Percentiles rank a stretch among this genome's conserved stretches.
phyloP scores from a whole-genome alignment of 805 yeast genomes.

The Ogataea nakhonphanomensis region DNA sequence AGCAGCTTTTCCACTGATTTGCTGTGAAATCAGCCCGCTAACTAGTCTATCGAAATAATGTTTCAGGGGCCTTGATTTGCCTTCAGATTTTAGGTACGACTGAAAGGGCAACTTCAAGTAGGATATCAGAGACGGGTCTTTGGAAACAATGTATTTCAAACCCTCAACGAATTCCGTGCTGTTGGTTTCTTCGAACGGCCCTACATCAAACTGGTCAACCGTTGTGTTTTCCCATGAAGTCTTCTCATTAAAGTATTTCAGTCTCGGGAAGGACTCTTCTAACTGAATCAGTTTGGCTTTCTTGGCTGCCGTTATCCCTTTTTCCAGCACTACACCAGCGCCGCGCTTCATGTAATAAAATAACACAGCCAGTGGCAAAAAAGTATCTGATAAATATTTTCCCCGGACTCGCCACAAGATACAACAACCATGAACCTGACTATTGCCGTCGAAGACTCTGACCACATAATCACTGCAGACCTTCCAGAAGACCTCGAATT shows the following conservation, averaged over 20 bases:
- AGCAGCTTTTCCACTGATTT: conserved; percentile 81
- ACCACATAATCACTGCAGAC: conserved; percentile 53
- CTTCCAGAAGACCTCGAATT: conserved; percentile 61
- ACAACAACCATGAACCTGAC: conserved; percentile 44
- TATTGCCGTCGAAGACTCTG: conserved; percentile 47
- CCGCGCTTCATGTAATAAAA: conserved; percentile 4
- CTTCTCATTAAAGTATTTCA: conserved; percentile 5
- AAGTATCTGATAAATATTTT: neutral
- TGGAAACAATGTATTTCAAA: conserved; percentile 20
- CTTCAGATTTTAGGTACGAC: conserved; percentile 6
- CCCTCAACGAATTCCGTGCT: conserved; percentile 24
- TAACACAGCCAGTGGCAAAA: conserved; percentile 10
- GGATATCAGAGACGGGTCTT: conserved; percentile 24
- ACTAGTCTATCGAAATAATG: conserved; percentile 42
- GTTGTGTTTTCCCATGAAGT: neutral
- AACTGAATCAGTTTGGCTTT: conserved; percentile 7
- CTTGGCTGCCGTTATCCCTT: conserved; percentile 5
- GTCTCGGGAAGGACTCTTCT: conserved; percentile 7
- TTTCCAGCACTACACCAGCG: conserved; percentile 6
- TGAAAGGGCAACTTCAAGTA: conserved; percentile 14
- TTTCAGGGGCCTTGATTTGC: conserved; percentile 12
- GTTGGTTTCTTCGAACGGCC: conserved; percentile 13
- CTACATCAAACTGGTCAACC: neutral
- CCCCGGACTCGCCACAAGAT: conserved; percentile 3
- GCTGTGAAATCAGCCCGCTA: conserved; percentile 62